Conservation (phyloP, 2,329 filamentous ascomycete species). For the Diaporthe caulivora region DNA sequence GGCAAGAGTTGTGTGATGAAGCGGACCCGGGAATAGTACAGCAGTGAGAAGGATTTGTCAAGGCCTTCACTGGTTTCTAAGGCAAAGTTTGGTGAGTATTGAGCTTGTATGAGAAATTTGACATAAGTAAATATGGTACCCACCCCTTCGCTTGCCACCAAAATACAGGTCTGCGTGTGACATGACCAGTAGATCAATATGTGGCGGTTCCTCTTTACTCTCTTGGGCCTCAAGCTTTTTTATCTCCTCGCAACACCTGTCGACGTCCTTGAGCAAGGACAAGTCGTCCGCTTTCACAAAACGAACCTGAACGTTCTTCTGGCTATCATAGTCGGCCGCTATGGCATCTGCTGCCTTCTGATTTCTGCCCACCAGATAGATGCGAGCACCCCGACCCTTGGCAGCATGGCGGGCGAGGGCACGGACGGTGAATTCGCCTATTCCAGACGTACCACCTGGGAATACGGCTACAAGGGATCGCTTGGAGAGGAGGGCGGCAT, state of each 20-base stretch:
- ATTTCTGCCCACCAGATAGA: background rate
- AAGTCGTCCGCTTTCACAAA: background rate
- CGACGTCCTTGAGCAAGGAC: background rate
- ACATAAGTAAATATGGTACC: background rate
- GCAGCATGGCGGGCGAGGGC: slow-evolving; percentile 1
- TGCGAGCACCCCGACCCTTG: background rate
- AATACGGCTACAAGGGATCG: too few relatives aligned
- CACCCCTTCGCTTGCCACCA: background rate
- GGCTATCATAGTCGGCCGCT: background rate
- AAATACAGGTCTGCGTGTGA: background rate
- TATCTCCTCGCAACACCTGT: slow-evolving; percentile 5
- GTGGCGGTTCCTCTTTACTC: background rate
- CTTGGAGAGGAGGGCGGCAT: too few relatives aligned
- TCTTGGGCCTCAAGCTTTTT: background rate
- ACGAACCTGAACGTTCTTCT: background rate
- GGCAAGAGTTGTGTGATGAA: background rate
- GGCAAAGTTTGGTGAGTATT: background rate
- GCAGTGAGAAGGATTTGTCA: background rate
- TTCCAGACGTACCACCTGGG: too few relatives aligned
- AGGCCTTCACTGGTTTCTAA: background rate
- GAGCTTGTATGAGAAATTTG: background rate
- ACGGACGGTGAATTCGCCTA: background rate
- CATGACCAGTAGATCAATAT: slow-evolving; percentile 2
- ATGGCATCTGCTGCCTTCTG: background rate
- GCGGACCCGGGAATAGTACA: background rate